phyloP scores from a whole-genome alignment of 1,284 basidiomycete genomes.

The Ustilago crameri region DNA sequence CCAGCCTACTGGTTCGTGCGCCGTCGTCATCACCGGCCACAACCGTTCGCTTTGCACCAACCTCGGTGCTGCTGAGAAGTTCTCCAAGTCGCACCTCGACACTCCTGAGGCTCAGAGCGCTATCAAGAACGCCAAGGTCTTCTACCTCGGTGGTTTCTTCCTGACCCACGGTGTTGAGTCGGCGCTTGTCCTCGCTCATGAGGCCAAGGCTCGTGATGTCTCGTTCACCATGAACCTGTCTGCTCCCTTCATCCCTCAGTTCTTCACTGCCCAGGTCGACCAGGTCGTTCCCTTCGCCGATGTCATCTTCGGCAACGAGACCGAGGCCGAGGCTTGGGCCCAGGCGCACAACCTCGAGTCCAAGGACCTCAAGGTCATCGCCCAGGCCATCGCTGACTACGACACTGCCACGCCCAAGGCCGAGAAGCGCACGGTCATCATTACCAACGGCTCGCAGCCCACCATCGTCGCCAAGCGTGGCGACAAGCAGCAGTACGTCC shows the following conservation, averaged over 20 bases:
- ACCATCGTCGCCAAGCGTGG: slow-evolving; percentile 81
- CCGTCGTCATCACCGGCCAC: slow-evolving; percentile 93
- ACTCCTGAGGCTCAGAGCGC: slow-evolving; percentile 81
- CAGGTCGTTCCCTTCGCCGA: slow-evolving; percentile 62
- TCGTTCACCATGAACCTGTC: slow-evolving; percentile 83
- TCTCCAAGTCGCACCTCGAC: slow-evolving; percentile 81
- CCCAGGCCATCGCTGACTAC: slow-evolving; percentile 64
- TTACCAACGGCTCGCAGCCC: slow-evolving; percentile 87
- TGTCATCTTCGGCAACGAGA: slow-evolving; percentile 80
- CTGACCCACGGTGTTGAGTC: slow-evolving; percentile 88
- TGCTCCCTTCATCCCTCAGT: slow-evolving; percentile 95
- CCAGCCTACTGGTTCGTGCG: slow-evolving; percentile 94
- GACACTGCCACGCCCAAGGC: slow-evolving; percentile 45
- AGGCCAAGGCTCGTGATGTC: slow-evolving; percentile 81
- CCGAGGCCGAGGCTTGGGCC: slow-evolving; percentile 90
- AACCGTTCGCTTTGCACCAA: slow-evolving; percentile 93
- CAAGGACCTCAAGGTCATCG: slow-evolving; percentile 62
- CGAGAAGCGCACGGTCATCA: slow-evolving; percentile 82
- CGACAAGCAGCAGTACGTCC: slow-evolving; percentile 71
- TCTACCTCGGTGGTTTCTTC: slow-evolving; percentile 98
- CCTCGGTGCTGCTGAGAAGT: slow-evolving; percentile 88
- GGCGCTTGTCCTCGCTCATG: slow-evolving; percentile 81
- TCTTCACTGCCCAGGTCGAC: slow-evolving; percentile 77
- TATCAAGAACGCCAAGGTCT: slow-evolving; percentile 83
- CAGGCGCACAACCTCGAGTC: slow-evolving; percentile 70